Conservation (phyloP, 306 rosid species). For the Castanea sativa region DNA sequence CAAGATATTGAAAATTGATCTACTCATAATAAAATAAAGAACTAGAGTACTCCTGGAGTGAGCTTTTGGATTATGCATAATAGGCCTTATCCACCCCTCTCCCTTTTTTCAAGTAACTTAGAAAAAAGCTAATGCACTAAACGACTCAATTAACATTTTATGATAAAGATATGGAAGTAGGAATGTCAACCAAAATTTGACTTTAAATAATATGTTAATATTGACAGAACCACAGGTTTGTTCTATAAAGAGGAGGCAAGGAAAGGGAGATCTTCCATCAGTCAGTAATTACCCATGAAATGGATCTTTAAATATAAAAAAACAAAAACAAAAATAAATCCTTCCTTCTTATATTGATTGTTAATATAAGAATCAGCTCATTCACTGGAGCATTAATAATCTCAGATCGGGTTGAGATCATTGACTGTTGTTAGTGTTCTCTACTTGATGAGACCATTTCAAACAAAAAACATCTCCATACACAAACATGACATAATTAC, state of each 20-base stretch:
- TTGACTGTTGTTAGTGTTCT: neutral
- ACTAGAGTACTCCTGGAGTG: too few species aligned
- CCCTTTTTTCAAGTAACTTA: neutral
- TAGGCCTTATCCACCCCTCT: neutral
- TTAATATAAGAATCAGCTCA: too few species aligned
- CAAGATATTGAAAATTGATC: neutral
- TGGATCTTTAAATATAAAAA: too few species aligned
- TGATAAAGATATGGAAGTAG: neutral
- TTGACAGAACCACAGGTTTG: too few species aligned
- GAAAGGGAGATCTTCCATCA: too few species aligned
- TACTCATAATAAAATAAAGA: too few species aligned
- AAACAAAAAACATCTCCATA: constrained; percentile 12
- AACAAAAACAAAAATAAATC: too few species aligned
- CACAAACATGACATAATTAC: neutral
- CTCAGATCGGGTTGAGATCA: neutral
- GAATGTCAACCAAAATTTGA: neutral
- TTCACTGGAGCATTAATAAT: neutral
- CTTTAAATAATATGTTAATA: too few species aligned
- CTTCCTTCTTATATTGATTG: too few species aligned
- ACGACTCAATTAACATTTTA: neutral
- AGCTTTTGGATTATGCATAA: neutral
- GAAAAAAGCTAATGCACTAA: too few species aligned
- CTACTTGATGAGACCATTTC: constrained; percentile 1
- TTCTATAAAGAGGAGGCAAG: too few species aligned
- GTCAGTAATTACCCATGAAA: too few species aligned